Percentiles rank a stretch among this genome's conserved stretches.
phyloP scores from a whole-genome alignment of 2,329 filamentous ascomycete genomes.

The Raffaelea deltoideospora region DNA sequence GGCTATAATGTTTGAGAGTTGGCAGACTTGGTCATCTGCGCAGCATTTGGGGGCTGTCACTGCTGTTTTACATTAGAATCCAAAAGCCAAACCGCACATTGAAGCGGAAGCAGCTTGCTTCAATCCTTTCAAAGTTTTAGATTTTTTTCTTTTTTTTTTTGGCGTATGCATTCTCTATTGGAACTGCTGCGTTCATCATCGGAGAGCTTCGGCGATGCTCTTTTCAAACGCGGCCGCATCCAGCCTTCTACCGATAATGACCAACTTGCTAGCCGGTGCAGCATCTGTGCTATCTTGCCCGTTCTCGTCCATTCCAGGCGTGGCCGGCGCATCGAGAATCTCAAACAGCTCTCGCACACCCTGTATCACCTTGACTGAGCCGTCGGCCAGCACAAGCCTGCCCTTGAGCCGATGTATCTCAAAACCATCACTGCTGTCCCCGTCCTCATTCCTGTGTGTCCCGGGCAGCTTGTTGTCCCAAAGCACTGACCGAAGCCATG shows the following conservation, averaged over 20 bases:
- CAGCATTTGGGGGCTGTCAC: no score
- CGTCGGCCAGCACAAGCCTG: conserved; percentile 49
- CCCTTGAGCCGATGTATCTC: conserved; percentile 87
- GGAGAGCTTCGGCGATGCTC: no score
- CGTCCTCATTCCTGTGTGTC: neutral
- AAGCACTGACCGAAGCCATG: conserved; percentile 67
- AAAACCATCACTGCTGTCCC: conserved; percentile 26
- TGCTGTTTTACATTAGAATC: no score
- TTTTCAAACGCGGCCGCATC: conserved; percentile 33
- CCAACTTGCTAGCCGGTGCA: conserved; percentile 35
- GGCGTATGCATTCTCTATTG: no score
- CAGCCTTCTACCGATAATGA: conserved; percentile 46
- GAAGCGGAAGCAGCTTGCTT: no score
- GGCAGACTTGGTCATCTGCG: no score
- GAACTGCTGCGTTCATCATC: no score
- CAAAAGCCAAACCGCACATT: no score
- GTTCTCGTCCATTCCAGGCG: conserved; percentile 9
- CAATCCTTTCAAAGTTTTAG: no score
- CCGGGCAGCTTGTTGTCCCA: conserved; percentile 60
- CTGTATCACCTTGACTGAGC: conserved; percentile 63
- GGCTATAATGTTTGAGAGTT: no score
- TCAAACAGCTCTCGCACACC: conserved; percentile 92
- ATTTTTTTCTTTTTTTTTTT: no score
- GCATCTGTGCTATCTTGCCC: conserved; percentile 12
- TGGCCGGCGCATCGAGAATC: conserved; percentile 49